Evolutionary conservation across 2,329 filamentous ascomycete species (phyloP), one percentile per base, ranked within the genome.

Genomic region (Ophiostoma sp.): DNA sequence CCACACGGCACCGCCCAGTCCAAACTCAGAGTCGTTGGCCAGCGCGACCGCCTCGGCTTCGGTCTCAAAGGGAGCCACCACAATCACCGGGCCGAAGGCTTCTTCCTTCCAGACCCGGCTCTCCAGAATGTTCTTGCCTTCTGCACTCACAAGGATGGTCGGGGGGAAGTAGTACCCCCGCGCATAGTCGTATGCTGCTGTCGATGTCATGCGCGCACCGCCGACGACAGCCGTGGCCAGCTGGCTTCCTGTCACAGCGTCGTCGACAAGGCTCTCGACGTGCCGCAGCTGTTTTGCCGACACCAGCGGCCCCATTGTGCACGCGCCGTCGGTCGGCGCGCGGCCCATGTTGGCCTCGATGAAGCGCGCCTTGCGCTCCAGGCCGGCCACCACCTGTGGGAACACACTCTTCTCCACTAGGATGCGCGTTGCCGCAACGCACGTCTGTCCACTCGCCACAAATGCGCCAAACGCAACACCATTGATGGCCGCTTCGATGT

Each of bases 51-150:
- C 90, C 65, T 93, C 87, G 36, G 86, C 86, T 79, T 92, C 89
- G 72, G 80, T 93, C 87, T 87, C 87, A 81, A 95, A 94, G 73
- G 89, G 89, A 74, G 86, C 84, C 72, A 95, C 85, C 66, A 89
- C 84, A 76, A 90, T 88, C 52, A 93, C 91, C 8, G 91, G 91
- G 27, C 91, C 91, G 77, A 95, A 95, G 70, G 92, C 91, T 77
- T 95, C 91, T 76, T 93, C 89, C 73, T 86, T 84, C 81, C 91
- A 89, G 73, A 95, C 89, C 75, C 86, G 86, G 78, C 91, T 89
- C 74, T 86, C 79, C 47, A 86, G 82, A 85, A 93, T 82, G 74
- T 78, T 81, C 71, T 63, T 81, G 84, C 12, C 36, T 5, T 42
- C 87, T 79, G 0, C 76, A 78, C 64, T 66, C 0, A 76, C 74